These are phyloP conservation scores for Aurifilum marmelostoma DNA, from an alignment of 2,329 filamentous ascomycete species.

Conservation along the genomic window DNA sequence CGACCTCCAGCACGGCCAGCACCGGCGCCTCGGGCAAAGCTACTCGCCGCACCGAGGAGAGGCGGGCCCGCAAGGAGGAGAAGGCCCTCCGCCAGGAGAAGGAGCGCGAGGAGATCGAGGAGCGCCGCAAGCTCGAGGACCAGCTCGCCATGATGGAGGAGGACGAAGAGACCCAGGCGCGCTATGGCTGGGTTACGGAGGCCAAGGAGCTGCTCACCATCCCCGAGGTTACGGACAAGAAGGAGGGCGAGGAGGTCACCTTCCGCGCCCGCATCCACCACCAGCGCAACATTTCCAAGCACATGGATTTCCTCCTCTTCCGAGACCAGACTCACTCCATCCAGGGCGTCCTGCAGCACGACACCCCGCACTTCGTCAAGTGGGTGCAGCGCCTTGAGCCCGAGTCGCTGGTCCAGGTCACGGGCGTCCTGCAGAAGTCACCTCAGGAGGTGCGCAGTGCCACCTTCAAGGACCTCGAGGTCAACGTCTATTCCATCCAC, in stretches of 20 bases:
- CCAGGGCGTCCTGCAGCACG: slow-evolving; percentile 75
- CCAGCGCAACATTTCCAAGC: slow-evolving; percentile 78
- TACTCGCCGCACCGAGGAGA: slow-evolving; percentile 34
- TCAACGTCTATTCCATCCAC: slow-evolving; percentile 64
- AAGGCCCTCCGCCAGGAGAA: slow-evolving; percentile 26
- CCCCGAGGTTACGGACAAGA: slow-evolving; percentile 52
- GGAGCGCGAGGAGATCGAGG: slow-evolving; percentile 35
- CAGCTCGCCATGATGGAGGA: slow-evolving; percentile 36
- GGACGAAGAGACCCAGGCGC: slow-evolving; percentile 35
- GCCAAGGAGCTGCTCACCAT: slow-evolving; percentile 41
- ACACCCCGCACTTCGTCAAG: slow-evolving; percentile 65
- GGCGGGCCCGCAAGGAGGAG: slow-evolving; percentile 40
- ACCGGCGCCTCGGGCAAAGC: slow-evolving; percentile 20
- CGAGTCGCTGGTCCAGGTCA: slow-evolving; percentile 78
- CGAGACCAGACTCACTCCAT: slow-evolving; percentile 82
- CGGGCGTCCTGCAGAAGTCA: slow-evolving; percentile 72
- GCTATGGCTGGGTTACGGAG: slow-evolving; percentile 38
- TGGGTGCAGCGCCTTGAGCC: slow-evolving; percentile 83
- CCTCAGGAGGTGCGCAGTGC: slow-evolving; percentile 76
- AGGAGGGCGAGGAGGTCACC: slow-evolving; percentile 61
- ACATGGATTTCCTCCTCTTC: slow-evolving; percentile 83
- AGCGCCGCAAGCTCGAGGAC: slow-evolving; percentile 42
- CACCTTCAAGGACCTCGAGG: slow-evolving; percentile 74
- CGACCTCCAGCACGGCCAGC: slow-evolving; percentile 16
- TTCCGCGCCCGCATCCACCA: slow-evolving; percentile 79